A percentile compares a stretch with the other conserved stretches of the same genome.
These are phyloP conservation scores for Vitis amurensis DNA, from an alignment of 164 flowering plant genomes.

Conservation along the genomic window DNA sequence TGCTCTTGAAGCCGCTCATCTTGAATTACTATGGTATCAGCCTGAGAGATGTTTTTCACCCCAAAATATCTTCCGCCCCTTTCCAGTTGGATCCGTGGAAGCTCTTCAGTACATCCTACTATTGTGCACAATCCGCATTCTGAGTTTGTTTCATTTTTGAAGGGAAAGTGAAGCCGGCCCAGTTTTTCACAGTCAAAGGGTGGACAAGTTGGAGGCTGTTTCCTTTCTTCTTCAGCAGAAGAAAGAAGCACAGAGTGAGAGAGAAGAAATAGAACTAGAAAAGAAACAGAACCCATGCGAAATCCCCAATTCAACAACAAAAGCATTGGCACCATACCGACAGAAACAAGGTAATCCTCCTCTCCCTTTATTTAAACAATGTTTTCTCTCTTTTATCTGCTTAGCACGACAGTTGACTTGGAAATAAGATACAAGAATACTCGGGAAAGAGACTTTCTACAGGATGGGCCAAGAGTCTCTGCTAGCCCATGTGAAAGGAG, in stretches of 20 bases:
- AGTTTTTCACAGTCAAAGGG: background rate
- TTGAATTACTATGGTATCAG: background rate
- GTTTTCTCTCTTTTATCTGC: no score
- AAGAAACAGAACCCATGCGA: background rate
- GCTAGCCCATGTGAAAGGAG: no score
- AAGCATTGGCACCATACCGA: no score
- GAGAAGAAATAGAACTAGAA: constrained; percentile 2
- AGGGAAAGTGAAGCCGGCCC: constrained; percentile 5
- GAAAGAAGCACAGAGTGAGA: background rate
- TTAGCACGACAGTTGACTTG: no score
- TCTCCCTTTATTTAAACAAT: no score
- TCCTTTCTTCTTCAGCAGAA: constrained; percentile 1
- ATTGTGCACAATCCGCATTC: constrained; percentile 9
- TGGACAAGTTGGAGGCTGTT: background rate
- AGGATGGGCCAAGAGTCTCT: no score
- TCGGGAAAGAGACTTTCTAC: no score
- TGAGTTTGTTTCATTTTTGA: background rate
- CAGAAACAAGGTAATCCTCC: no score
- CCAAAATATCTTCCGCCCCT: constrained; percentile 11
- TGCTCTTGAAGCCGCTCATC: background rate
- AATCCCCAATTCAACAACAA: background rate
- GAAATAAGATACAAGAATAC: no score
- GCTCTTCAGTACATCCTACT: background rate
- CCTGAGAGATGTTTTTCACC: constrained; percentile 4
- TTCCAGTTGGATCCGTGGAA: constrained; percentile 10